Evolutionary conservation across 306 rosid genomes (phyloP), one percentile per base, ranked within the genome.

Genomic region (Quercus alba): DNA sequence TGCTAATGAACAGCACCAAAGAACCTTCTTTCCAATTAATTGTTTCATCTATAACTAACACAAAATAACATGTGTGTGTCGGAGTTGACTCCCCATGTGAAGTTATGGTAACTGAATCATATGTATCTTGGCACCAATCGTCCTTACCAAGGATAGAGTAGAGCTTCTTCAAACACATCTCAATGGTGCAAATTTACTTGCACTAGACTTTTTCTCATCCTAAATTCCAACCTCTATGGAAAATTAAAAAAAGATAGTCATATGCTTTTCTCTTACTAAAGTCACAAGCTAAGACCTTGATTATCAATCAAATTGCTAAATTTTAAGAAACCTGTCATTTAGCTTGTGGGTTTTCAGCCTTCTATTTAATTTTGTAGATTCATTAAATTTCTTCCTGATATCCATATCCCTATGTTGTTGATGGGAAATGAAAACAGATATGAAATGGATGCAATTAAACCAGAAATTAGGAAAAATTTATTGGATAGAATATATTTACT

Each of bases 401-500:
- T 41, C 9, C 35, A 78, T 8, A 56, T 58, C 77, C 51, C 46
- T 4, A 9, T 51, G 23, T 67, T 33, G 21, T 35, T 67, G 6
- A 49, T 67, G 10, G 5, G 6, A 67, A 23, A 33, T 19, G 72
- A 67, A 67, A 67, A 9, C 3, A 67, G 14, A 35, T 31, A 35
- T 19, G 52, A 9, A 35, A 68, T 18, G 52, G 6, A 68, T 18
- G 72, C 10, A 64, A 80, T 46, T 38, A 82, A 63, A 56, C 82
- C 74, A 73, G 67, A 46, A 44, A 20, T 63, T 68, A 13, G 1
- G 73, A 76, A 74, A 19, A 78, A 70, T 69, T 72, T 69, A 63
- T 13, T 20, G 11, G 59, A 21, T 52, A 44, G 59, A 64, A 78
- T 46, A 41, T 28, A 70, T 87, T 79, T 88, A 94, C 98, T 75